These are phyloP conservation scores for Malus hybrid DNA, from an alignment of 331 rosid genomes.

Conservation along the genomic window DNA sequence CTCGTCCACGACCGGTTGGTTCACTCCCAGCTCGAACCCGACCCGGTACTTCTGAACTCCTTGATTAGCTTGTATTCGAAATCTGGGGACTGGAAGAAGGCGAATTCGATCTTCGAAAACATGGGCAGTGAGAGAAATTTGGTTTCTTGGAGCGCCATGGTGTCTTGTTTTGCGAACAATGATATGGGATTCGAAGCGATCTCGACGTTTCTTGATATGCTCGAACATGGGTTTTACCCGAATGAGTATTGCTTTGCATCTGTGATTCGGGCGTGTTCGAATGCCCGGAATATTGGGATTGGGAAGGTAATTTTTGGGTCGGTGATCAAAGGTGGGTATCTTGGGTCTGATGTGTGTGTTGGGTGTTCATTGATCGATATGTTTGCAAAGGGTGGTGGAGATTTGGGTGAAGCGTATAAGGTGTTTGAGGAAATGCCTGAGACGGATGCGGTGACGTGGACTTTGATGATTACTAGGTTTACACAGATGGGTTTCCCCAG, in stretches of 20 bases:
- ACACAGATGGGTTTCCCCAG: neutral
- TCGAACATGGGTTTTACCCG: constrained; percentile 1
- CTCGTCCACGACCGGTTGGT: constrained; percentile 1
- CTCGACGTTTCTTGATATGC: neutral
- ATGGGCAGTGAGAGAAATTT: constrained; percentile 6
- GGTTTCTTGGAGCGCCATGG: constrained; percentile 15
- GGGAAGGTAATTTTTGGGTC: constrained; percentile 7
- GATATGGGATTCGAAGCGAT: constrained; percentile 3
- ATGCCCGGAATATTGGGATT: neutral
- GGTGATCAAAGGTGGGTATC: constrained; percentile 4
- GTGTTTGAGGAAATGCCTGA: no score
- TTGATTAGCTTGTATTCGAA: constrained; percentile 17
- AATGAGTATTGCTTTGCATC: constrained; percentile 16
- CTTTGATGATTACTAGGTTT: neutral
- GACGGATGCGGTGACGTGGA: no score
- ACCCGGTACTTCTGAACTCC: neutral
- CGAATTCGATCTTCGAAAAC: neutral
- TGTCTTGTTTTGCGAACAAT: constrained; percentile 16
- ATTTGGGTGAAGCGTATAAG: neutral
- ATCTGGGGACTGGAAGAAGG: neutral
- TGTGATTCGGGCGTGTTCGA: constrained; percentile 9
- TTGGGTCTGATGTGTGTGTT: constrained; percentile 11
- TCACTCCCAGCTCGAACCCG: neutral
- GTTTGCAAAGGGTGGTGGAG: constrained; percentile 6
- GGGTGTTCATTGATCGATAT: constrained; percentile 15